Conservation (phyloP, 352 stramenopile species). For the Aphanomyces astaci region DNA sequence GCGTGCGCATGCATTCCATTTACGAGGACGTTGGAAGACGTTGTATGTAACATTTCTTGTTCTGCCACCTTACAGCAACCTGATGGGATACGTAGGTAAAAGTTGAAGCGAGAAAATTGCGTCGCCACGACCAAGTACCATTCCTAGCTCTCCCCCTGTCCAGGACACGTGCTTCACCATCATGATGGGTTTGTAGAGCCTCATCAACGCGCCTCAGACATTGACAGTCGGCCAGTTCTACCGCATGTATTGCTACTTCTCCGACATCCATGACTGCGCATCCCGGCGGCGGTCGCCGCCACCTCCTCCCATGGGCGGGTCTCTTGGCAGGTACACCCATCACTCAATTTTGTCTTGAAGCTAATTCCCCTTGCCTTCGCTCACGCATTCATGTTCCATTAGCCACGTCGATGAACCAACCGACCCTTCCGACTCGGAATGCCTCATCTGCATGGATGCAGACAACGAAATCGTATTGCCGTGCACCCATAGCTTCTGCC, state of each 20-base stretch:
- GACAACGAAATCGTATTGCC: conserved; percentile 68
- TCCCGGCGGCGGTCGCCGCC: background rate
- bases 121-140: conserved; percentile 37
- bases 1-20: background rate
- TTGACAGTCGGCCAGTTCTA: conserved; percentile 70
- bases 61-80: background rate
- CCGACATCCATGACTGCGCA: conserved; percentile 32
- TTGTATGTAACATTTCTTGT: background rate
- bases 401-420: no score
- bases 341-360: no score
- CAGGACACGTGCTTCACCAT: background rate
- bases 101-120: conserved; percentile 62
- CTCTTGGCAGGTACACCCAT: no score
- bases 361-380: no score
- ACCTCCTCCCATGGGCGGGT: no score
- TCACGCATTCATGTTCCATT: no score
- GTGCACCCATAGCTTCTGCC: conserved; percentile 70
- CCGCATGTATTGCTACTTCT: conserved; percentile 74
- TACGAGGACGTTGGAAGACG: background rate
- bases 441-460: conserved; percentile 80
- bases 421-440: conserved; percentile 52
- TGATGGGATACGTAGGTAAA: conserved; percentile 27
- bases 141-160: background rate
- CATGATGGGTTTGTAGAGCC: conserved; percentile 21
- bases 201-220: conserved; percentile 50